Evolutionary conservation across 345 rosid species (phyloP), one percentile per base, ranked within the genome.

Genomic region (Arabis hirsuta): DNA sequence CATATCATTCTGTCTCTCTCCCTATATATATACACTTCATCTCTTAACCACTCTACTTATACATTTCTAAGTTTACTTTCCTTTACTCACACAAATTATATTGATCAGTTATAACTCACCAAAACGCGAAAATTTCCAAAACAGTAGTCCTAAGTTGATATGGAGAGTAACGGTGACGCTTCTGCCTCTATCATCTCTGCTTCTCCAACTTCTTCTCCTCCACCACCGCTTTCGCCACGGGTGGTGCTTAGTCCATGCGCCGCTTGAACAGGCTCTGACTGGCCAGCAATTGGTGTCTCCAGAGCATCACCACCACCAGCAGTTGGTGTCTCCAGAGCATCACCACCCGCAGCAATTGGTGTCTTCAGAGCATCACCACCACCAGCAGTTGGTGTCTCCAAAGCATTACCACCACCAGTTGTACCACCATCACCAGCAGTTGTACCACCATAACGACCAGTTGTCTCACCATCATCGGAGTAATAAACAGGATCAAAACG

Each of bases 241-340:
- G 85, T 88, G 55, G 82, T 91, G 12, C 48, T 82, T 2, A 91
- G 88, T 72, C 97, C 97, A 56, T 91, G 97, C 3, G 97, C 97
- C 0, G 96, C 97, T 55, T 91, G 97, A 16, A 16, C 16, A 16
- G 16, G 16, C 16, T 16, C 16, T 16, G 16, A 16, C 16, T 16
- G 16, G 16, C 16, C 16, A 16, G 16, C 16, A 16, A 16, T 16
- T 16, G 16, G 16, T 16, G 16, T 16, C 16, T 16, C 16, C 16
- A 16, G 16, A 16, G 16, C 16, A 16, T 16, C 16, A 16, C 16
- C 16, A 16, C 16, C 16, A 16, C 16, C 16, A 16, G 16, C 16
- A 16, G 16, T 16, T 16, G 16, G 16, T 16, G 16, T 16, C 16
- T 16, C 16, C 16, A 16, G 16, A 16, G 16, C 16, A 16, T 16